Percentiles rank a stretch among this genome's conserved stretches.
These are phyloP conservation scores for Hypsizygus marmoreus DNA, from an alignment of 768 basidiomycete genomes.

Conservation along the genomic window DNA sequence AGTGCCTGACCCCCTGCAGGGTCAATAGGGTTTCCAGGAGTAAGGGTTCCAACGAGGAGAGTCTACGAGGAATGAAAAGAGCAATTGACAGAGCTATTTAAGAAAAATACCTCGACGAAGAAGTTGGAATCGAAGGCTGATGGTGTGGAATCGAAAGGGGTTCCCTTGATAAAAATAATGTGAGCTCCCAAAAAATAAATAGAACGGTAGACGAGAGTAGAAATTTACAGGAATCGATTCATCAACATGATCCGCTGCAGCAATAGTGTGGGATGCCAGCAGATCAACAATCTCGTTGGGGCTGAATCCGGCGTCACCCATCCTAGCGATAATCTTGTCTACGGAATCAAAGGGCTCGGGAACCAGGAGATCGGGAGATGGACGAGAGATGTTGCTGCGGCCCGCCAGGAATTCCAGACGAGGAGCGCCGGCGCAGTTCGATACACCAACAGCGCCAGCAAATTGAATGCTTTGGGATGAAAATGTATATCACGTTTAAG, in stretches of 20 bases:
- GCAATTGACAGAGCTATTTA: too few relatives aligned
- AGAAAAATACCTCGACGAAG: constrained; percentile 26
- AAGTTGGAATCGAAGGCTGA: constrained; percentile 32
- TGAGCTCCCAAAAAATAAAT: background rate
- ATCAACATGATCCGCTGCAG: constrained; percentile 22
- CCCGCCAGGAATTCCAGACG: constrained; percentile 38
- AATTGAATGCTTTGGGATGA: constrained; percentile 40
- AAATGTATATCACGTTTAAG: too few relatives aligned
- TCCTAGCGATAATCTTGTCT: constrained; percentile 26
- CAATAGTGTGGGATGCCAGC: constrained; percentile 31
- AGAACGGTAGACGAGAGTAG: too few relatives aligned
- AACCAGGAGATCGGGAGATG: constrained; percentile 31
- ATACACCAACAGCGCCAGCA: constrained; percentile 33
- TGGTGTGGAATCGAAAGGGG: constrained; percentile 34
- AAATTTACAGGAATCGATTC: constrained; percentile 21
- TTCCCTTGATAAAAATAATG: constrained; percentile 11
- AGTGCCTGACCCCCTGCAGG: constrained; percentile 24
- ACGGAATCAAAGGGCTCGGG: constrained; percentile 36
- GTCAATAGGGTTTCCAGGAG: constrained; percentile 26
- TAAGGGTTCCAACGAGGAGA: constrained; percentile 24
- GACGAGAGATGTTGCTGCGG: constrained; percentile 26
- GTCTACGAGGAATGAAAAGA: constrained; percentile 15
- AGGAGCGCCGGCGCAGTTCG: constrained; percentile 44
- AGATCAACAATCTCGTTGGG: constrained; percentile 35
- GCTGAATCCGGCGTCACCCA: constrained; percentile 35